Evolutionary conservation across 306 rosid species (phyloP), one percentile per base, ranked within the genome.

Genomic region (Vicia sativa): DNA sequence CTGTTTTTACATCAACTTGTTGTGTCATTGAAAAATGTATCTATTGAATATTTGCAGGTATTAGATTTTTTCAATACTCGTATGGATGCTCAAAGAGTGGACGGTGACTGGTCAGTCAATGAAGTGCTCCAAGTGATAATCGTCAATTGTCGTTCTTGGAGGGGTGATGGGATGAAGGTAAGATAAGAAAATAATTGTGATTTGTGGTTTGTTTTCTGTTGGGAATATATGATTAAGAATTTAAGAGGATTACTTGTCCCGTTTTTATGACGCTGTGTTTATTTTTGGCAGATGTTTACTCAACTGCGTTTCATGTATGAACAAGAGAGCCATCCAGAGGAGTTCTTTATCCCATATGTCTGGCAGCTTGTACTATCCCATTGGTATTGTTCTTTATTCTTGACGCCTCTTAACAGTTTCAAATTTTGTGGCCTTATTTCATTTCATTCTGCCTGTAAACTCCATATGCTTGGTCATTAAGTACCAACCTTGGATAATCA

Each of bases 141-240:
- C 64, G 84, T 81, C 67, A 88, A 88, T 54, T 90, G 96, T 74
- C 86, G 99, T 67, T 90, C 97, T 68, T 95, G 99, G 99, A 87
- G 95, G 29, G 96, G 97, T 41, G 99, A 95, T 65, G 99, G 99
- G 60, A 83, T 95, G 92, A 95, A 95, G 99, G 99, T 95, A 77
- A 69, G 74, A 35, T 49, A 23, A 18, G 62, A 31, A 48, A 68
- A 68, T 59, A 42, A 71, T 42, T 28, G 3, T 37, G 35, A 34
- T 55, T 65, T 39, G 41, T 48, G 10, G 43, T 67, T 70, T 69
- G 35, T 72, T 68, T 63, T 39, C 44, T 4, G 48, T 68, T 13
- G 53, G 45, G 70, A 65, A 44, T 71, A 61, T 77, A 64, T 74
- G 58, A 19, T 38, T 9, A 6, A 16, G 67, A 65, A 56, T 14